Conservation (phyloP, 2,329 filamentous ascomycete species). For the Dothideomycetes sp. region DNA sequence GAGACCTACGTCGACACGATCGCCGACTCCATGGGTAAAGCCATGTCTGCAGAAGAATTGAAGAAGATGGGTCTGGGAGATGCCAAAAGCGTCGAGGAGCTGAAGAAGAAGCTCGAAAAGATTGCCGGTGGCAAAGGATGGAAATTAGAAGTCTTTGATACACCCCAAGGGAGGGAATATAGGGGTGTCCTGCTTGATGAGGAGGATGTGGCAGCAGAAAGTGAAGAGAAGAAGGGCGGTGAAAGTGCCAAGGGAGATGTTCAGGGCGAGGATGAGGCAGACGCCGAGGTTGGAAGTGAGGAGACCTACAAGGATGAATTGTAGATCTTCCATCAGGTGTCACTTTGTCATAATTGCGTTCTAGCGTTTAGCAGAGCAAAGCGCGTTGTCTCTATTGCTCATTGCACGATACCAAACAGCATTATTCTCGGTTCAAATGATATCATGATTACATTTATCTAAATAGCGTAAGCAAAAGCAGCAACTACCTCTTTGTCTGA, state of each 20-base stretch:
- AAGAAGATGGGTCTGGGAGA: slow-evolving; percentile 54
- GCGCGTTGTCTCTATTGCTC: no score
- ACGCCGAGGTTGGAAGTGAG: slow-evolving; percentile 5
- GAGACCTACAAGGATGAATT: slow-evolving; percentile 10
- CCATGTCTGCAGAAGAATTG: slow-evolving; percentile 29
- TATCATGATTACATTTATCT: no score
- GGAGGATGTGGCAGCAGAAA: slow-evolving; percentile 25
- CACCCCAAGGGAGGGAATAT: slow-evolving; percentile 54
- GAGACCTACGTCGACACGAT: slow-evolving; percentile 42
- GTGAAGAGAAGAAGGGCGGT: slow-evolving; percentile 18
- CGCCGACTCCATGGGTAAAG: slow-evolving; percentile 46
- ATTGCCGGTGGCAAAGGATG: slow-evolving; percentile 62
- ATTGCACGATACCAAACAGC: no score
- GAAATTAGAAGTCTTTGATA: slow-evolving; percentile 70
- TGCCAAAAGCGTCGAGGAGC: slow-evolving; percentile 57
- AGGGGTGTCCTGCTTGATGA: slow-evolving; percentile 57
- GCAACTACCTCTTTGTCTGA: no score
- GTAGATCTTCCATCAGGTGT: no score
- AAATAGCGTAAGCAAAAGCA: no score
- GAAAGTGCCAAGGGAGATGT: slow-evolving; percentile 18
- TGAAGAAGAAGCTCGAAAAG: slow-evolving; percentile 57
- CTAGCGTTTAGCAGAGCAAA: no score
- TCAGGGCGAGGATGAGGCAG: background rate
- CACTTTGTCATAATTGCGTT: no score
- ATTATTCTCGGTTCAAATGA: no score